phyloP scores from a whole-genome alignment of 768 basidiomycete species.

The Cubamyces lactineus region DNA sequence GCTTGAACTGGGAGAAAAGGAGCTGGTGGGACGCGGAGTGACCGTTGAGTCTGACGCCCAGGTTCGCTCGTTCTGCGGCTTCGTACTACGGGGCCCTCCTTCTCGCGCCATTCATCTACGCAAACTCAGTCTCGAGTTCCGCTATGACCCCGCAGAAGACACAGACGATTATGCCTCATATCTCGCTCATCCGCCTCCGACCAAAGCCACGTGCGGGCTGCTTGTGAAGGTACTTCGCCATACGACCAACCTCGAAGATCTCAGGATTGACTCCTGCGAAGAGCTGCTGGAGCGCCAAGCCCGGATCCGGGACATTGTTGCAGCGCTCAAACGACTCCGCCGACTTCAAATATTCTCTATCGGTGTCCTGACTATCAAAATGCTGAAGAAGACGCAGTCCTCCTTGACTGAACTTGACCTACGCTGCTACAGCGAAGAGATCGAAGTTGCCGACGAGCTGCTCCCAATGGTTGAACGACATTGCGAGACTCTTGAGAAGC shows the following conservation, averaged over 20 bases:
- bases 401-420: background rate
- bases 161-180: no score
- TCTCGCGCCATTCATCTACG: background rate
- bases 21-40: background rate
- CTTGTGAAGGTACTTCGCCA: background rate
- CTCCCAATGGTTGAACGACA: background rate
- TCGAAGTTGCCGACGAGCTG: background rate
- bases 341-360: background rate
- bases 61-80: background rate
- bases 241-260: background rate
- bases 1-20: background rate
- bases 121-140: background rate
- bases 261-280: conserved; percentile 13
- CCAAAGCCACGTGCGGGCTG: background rate
- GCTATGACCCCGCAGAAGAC: background rate
- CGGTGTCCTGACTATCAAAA: background rate
- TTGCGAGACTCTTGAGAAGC: background rate
- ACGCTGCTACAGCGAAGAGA: background rate
- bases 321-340: background rate
- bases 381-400: background rate
- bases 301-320: background rate
- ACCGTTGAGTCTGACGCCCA: background rate
- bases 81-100: background rate
- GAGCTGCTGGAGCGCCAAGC: background rate
- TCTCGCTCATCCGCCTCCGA: background rate